Base-by-base conservation (phyloP, 225 moss, liverwort and hornwort species). In the Rhytidiadelphus loreus region DNA sequence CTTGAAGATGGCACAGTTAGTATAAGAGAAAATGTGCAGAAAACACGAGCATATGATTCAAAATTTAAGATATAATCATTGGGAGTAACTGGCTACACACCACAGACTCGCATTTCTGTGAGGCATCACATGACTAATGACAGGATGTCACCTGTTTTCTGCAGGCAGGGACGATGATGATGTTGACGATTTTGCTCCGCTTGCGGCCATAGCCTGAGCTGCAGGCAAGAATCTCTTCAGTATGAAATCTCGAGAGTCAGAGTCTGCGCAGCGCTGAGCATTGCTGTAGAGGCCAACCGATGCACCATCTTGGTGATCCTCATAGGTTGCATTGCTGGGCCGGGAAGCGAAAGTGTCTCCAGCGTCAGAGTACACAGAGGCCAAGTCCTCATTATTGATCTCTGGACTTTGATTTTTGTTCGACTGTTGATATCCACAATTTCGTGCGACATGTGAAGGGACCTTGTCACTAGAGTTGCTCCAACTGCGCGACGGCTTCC, bases 201-300 rank as follows among this genome's bases (percentile, higher is more conserved):
- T 89, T 61, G 88, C 90, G 53, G 95, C 95, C 98, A 98, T 97
- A 73, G 98, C 98, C 90, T 97, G 95, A 48, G 98, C 98, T 79
- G 98, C 98, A 41, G 98, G 98, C 90, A 98, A 87, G 84, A 98
- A 98, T 89, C 98, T 89, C 86, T 95, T 93, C 95, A 98, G 88
- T 22, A 98, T 97, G 87, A 96, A 98, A 86, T 97, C 98, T 33
- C 94, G 93, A 50, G 95, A 94, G 59, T 90, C 92, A 11, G 90
- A 92, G 58, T 98, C 95, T 26, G 92, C 91, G 85, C 89, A 81
- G 64, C 86, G 91, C 69, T 85, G 85, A 10, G 83, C 64, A 81
- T 87, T 82, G 50, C 90, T 65, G 60, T 80, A 78, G 24, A 89
- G 83, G 30, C 83, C 88, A 83, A 74, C 74, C 19, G 86, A 70